Evolutionary conservation across 495 filamentous ascomycete species (phyloP), one percentile per base, ranked within the genome.

Genomic region (Hypoxylon fuscum): DNA sequence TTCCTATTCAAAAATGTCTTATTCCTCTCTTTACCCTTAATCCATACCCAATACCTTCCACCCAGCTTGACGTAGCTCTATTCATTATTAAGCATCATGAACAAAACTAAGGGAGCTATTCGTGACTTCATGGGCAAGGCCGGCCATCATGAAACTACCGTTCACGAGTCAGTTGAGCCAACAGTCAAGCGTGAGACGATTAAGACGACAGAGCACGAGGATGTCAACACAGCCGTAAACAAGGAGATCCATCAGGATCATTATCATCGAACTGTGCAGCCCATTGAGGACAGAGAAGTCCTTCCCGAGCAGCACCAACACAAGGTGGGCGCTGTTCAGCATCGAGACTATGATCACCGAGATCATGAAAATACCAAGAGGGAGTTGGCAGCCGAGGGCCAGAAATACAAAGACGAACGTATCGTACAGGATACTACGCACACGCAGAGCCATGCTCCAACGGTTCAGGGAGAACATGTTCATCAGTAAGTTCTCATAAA

Each of bases 231-330:
- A 3, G 86, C 83, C 17, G 70, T 88, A 52, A 81, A 90, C 62
- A 81, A 84, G 37, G 87, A 89, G 64, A 68, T 88, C 25, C 82
- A 85, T 58, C 83, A 85, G 68, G 81, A 84, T 37, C 83, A 86
- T 68, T 79, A 83, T 64, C 83, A 85, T 53, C 82, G 80, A 11
- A 77, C 77, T 1, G 71, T 85, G 2, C 82, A 85, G 68, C 82
- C 82, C 12, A 68, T 86, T 37, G 62, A 78, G 10, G 77, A 81
- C 55, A 72, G 57, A 4, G 73, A 81, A 35, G 65, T 81, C 6
- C 66, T 83, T 0, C 76, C 80, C 5, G 82, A 84, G 70, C 64
- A 81, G 50, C 81, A 85, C 54, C 55, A 58, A 7, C 73, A 82
- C 53, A 76, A 81, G 22, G 68, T 84, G 12, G 73, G 75, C 32